Percentiles rank a stretch among this genome's conserved stretches.
These are phyloP conservation scores for Oryza brachyantha DNA, from an alignment of 176 grass and related monocot genomes.

Conservation along the genomic window DNA sequence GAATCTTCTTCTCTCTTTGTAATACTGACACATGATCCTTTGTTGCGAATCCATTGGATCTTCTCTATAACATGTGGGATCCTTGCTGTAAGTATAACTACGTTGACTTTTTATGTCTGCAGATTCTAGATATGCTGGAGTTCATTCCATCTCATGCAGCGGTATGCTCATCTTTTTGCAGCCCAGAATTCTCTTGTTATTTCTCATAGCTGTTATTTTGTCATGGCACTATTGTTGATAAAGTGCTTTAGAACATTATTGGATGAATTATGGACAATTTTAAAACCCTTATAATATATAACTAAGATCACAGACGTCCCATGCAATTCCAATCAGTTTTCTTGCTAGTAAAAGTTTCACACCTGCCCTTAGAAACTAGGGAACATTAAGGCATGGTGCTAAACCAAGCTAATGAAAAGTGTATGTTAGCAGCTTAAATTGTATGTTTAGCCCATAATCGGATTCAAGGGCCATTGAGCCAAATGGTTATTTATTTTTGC, in stretches of 20 bases:
- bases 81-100: conserved; percentile 17
- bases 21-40: not conserved
- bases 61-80: conserved; percentile 10
- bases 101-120: conserved; percentile 36
- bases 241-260: not conserved
- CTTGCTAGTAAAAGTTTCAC: not conserved
- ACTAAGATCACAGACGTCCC: not conserved
- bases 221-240: not conserved
- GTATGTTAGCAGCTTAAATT: not conserved
- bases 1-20: not conserved
- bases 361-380: not conserved
- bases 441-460: not conserved
- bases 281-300: not conserved
- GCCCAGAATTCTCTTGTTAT: conserved; percentile 4
- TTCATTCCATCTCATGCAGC: conserved; percentile 90
- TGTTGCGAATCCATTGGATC: conserved; percentile 13
- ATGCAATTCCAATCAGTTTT: not conserved
- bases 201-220: conserved; percentile 11
- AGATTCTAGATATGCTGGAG: conserved; percentile 93
- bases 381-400: not conserved
- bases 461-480: not conserved
- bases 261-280: not conserved
- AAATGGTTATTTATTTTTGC: not conserved
- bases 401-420: not conserved
- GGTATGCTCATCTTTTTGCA: conserved; percentile 62